A percentile compares a stretch with the other conserved stretches of the same genome.
Conservation (phyloP, 2,329 filamentous ascomycete species). For the Apiospora koreana region DNA sequence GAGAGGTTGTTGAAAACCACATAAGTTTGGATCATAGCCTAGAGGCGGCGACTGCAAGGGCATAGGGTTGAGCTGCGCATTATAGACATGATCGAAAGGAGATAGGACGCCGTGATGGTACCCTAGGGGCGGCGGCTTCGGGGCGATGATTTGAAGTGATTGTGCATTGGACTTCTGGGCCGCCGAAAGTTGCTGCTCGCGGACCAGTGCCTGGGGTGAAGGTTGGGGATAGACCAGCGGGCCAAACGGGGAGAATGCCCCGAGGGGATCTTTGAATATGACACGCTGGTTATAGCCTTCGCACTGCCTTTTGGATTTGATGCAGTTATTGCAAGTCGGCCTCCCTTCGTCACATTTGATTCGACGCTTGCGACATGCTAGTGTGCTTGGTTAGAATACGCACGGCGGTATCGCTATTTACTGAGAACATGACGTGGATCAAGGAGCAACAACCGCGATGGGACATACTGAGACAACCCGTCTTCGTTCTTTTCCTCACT, state of each 20-base stretch:
- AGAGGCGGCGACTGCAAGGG: constrained; percentile 23
- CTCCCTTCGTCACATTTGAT: constrained; percentile 97
- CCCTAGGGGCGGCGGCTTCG: constrained; percentile 46
- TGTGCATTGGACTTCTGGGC: constrained; percentile 40
- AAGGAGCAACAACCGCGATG: constrained; percentile 21
- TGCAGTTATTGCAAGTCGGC: constrained; percentile 80
- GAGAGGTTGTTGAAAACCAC: constrained; percentile 22
- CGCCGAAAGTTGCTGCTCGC: constrained; percentile 43
- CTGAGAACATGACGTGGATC: constrained; percentile 14
- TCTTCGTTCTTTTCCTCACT: constrained; percentile 78
- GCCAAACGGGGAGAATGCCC: constrained; percentile 51
- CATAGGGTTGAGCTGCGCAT: neutral
- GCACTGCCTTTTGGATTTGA: constrained; percentile 81
- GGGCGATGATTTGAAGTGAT: constrained; percentile 50
- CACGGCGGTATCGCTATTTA: neutral
- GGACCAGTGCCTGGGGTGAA: constrained; percentile 46
- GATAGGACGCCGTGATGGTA: constrained; percentile 33
- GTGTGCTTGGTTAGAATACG: constrained; percentile 19
- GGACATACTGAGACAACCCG: constrained; percentile 79
- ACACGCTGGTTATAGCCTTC: constrained; percentile 83
- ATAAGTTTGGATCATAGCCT: constrained; percentile 25
- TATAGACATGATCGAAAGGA: constrained; percentile 26
- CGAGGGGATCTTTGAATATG: constrained; percentile 74
- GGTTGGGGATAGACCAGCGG: constrained; percentile 47
- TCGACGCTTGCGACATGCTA: constrained; percentile 87